phyloP scores from a whole-genome alignment of 805 yeast genomes.

The Starmerella roubikii region DNA sequence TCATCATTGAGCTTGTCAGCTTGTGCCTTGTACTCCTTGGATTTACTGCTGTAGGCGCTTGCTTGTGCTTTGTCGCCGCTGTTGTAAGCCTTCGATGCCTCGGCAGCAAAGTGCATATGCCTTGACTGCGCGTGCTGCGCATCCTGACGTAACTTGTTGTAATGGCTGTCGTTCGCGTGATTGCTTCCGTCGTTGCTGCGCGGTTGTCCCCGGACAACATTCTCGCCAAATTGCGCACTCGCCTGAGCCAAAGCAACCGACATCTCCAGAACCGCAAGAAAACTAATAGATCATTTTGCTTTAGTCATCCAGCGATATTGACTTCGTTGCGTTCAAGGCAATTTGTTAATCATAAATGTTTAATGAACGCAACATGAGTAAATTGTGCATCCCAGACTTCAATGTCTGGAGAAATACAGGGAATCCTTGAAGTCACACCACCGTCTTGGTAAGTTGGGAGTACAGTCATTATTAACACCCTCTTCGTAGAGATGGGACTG shows the following conservation, averaged over 20 bases:
- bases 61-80: slow-evolving; percentile 64
- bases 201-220: slow-evolving; percentile 6
- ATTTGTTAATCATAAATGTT: too few relatives aligned
- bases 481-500: too few relatives aligned
- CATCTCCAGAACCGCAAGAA: too few relatives aligned
- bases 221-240: slow-evolving; percentile 6
- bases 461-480: too few relatives aligned
- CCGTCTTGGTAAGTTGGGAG: too few relatives aligned
- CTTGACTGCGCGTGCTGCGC: slow-evolving; percentile 57
- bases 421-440: too few relatives aligned
- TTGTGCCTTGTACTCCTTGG: slow-evolving; percentile 42
- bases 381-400: too few relatives aligned
- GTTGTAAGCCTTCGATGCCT: slow-evolving; percentile 68
- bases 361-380: too few relatives aligned
- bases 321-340: too few relatives aligned
- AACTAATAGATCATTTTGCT: too few relatives aligned
- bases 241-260: slow-evolving; percentile 6
- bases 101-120: slow-evolving; percentile 40
- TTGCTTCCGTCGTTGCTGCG: slow-evolving; percentile 25
- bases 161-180: slow-evolving; percentile 33
- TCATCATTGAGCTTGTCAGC: slow-evolving; percentile 59
- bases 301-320: too few relatives aligned
- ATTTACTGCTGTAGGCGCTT: slow-evolving; percentile 53
- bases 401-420: too few relatives aligned
- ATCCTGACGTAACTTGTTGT: slow-evolving; percentile 44